A percentile compares a stretch with the other conserved stretches of the same genome.
These are phyloP conservation scores for Gomphus bonarii DNA, from an alignment of 1,284 basidiomycete species.

Conservation along the genomic window DNA sequence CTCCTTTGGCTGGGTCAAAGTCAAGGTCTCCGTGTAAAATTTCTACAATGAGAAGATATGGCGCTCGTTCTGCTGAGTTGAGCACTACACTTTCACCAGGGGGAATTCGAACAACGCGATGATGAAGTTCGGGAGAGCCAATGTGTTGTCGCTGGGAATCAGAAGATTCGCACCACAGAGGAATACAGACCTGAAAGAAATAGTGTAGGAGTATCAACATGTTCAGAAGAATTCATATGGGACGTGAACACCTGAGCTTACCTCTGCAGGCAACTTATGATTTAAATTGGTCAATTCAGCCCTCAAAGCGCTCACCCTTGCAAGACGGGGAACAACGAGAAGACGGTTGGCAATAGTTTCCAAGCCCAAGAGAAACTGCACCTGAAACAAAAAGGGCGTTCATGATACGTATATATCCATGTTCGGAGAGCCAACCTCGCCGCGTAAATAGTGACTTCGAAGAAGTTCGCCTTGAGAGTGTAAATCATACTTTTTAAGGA, in stretches of 20 bases:
- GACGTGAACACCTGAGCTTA: conserved; percentile 25
- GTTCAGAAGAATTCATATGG: not conserved
- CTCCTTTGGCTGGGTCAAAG: conserved; percentile 80
- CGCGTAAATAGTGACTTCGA: conserved; percentile 83
- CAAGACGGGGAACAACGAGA: conserved; percentile 87
- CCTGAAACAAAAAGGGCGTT: conserved; percentile 26
- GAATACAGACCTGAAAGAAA: conserved; percentile 76
- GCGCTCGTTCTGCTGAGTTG: conserved; percentile 95
- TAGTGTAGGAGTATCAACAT: conserved; percentile 12
- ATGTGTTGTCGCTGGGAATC: conserved; percentile 35
- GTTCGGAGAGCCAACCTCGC: conserved; percentile 50
- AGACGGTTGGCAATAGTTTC: conserved; percentile 92
- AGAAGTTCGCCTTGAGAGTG: conserved; percentile 67
- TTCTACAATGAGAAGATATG: conserved; percentile 90
- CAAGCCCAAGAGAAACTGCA: conserved; percentile 80
- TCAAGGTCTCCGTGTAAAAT: conserved; percentile 87
- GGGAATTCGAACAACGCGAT: conserved; percentile 93
- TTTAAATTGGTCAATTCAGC: conserved; percentile 95
- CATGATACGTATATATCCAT: not conserved
- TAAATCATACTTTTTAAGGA: conserved; percentile 58
- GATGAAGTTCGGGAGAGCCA: conserved; percentile 59
- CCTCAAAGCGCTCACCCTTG: conserved; percentile 88
- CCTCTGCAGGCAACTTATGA: conserved; percentile 91
- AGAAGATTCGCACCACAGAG: conserved; percentile 85
- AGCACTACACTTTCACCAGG: conserved; percentile 97